A percentile compares a stretch with the other conserved stretches of the same genome.
Evolutionary conservation across 768 basidiomycete genomes (phyloP).

Genomic region (Coprinopsis strossmayeri): DNA sequence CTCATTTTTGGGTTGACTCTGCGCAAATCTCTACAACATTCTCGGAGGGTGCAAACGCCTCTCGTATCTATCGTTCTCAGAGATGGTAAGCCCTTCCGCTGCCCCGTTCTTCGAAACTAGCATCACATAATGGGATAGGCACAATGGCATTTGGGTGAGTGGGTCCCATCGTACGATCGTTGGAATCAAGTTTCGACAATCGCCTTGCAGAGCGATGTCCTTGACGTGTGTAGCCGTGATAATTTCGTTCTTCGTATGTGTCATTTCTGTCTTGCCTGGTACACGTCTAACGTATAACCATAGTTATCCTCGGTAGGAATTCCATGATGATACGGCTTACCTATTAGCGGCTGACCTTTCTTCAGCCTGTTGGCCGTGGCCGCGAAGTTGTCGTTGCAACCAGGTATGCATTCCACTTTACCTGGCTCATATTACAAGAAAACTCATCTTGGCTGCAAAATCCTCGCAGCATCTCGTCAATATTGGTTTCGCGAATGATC

Average conservation of each 20-base stretch:
- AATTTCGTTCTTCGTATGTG: not conserved
- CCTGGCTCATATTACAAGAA: not conserved
- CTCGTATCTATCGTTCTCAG: not conserved
- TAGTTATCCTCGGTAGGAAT: too few relatives aligned
- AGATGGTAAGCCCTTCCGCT: conserved; percentile 3
- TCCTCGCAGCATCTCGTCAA: not conserved
- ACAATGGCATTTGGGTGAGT: not conserved
- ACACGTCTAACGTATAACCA: not conserved
- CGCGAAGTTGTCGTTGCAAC: not conserved
- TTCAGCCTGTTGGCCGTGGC: not conserved
- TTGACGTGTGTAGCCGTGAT: not conserved
- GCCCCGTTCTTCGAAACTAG: too few relatives aligned
- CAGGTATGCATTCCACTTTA: not conserved
- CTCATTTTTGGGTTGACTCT: not conserved
- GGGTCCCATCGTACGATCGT: not conserved
- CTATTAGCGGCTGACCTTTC: not conserved
- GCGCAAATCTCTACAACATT: not conserved
- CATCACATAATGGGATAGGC: too few relatives aligned
- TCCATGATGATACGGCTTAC: too few relatives aligned
- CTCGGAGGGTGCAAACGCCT: not conserved
- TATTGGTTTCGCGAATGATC: not conserved
- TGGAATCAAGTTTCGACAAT: not conserved
- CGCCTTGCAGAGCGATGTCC: not conserved
- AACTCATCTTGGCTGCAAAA: not conserved
- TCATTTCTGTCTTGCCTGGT: not conserved